A percentile compares a stretch with the other conserved stretches of the same genome.
These are phyloP conservation scores for Fomitopsis palustris DNA, from an alignment of 1,284 basidiomycete genomes.

Conservation along the genomic window DNA sequence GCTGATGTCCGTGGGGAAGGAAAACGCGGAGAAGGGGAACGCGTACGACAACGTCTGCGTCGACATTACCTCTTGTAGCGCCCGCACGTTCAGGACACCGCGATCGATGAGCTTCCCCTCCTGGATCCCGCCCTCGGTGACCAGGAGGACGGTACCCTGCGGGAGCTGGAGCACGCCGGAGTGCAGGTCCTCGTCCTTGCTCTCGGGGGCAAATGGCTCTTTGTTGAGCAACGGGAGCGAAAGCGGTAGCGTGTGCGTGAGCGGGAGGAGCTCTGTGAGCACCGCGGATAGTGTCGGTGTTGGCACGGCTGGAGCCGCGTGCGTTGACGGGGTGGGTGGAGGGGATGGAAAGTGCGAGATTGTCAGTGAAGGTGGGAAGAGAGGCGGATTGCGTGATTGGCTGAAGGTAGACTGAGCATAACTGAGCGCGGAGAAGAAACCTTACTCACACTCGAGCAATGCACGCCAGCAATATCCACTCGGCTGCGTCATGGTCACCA, in stretches of 20 bases:
- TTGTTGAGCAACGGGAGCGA: slow-evolving; percentile 62
- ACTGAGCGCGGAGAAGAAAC: background rate
- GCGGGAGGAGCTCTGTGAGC: slow-evolving; percentile 55
- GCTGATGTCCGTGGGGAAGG: slow-evolving; percentile 72
- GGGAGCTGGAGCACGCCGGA: slow-evolving; percentile 77
- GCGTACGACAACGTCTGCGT: slow-evolving; percentile 73
- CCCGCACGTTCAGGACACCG: slow-evolving; percentile 68
- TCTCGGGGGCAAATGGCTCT: slow-evolving; percentile 59
- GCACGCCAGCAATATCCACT: slow-evolving; percentile 69
- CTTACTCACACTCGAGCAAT: slow-evolving; percentile 64
- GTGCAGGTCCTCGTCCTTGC: slow-evolving; percentile 70
- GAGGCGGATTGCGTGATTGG: slow-evolving; percentile 62
- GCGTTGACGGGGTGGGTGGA: slow-evolving; percentile 21
- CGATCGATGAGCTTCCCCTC: slow-evolving; percentile 66
- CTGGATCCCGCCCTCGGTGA: slow-evolving; percentile 65
- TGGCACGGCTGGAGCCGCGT: slow-evolving; percentile 6
- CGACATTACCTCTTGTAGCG: slow-evolving; percentile 66
- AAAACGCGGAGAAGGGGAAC: slow-evolving; percentile 77
- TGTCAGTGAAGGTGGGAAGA: slow-evolving; percentile 67
- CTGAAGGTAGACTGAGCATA: slow-evolving; percentile 33
- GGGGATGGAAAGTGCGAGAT: slow-evolving; percentile 58
- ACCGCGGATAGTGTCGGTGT: slow-evolving; percentile 45
- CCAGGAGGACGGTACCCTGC: slow-evolving; percentile 53
- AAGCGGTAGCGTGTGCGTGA: slow-evolving; percentile 47
- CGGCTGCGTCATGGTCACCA: slow-evolving; percentile 69